Evolutionary conservation across 306 rosid genomes (phyloP).

Genomic region (Vigna reflexopilosa): DNA sequence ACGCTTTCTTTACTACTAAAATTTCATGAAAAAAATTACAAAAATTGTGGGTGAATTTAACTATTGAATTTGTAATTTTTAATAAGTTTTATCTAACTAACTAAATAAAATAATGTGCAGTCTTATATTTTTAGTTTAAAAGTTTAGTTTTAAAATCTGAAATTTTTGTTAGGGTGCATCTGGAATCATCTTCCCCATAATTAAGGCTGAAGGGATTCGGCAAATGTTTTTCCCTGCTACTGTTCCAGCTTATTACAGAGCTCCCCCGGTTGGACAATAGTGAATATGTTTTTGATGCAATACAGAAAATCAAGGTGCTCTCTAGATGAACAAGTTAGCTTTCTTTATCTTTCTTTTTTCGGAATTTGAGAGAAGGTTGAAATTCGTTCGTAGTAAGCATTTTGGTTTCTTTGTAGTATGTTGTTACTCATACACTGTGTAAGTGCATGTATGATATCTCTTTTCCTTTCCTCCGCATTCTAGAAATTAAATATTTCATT

Average conservation of each 20-base stretch:
- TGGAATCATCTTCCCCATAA: conserved; percentile 86
- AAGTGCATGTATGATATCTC: conserved; percentile 16
- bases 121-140: not conserved
- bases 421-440: conserved; percentile 13
- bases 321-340: conserved; percentile 24
- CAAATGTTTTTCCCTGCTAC: conserved; percentile 98
- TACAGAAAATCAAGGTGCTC: conserved; percentile 20
- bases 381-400: conserved; percentile 28
- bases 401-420: conserved; percentile 41
- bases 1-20: too few species aligned
- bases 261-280: conserved; percentile 55
- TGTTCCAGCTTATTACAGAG: conserved; percentile 89
- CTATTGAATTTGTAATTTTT: too few species aligned
- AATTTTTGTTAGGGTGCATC: conserved; percentile 80
- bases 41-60: too few species aligned
- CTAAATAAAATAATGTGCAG: too few species aligned
- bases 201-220: conserved; percentile 94
- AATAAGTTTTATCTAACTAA: too few species aligned
- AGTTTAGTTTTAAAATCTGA: not conserved
- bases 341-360: not conserved
- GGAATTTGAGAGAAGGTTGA: conserved; percentile 22
- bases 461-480: not conserved
- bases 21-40: too few species aligned
- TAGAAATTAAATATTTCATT: not conserved
- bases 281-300: conserved; percentile 28